Percentiles rank a stretch among this genome's conserved stretches.
Evolutionary conservation across 2,329 filamentous ascomycete species (phyloP).

Genomic region (Fusarium sublunatum): DNA sequence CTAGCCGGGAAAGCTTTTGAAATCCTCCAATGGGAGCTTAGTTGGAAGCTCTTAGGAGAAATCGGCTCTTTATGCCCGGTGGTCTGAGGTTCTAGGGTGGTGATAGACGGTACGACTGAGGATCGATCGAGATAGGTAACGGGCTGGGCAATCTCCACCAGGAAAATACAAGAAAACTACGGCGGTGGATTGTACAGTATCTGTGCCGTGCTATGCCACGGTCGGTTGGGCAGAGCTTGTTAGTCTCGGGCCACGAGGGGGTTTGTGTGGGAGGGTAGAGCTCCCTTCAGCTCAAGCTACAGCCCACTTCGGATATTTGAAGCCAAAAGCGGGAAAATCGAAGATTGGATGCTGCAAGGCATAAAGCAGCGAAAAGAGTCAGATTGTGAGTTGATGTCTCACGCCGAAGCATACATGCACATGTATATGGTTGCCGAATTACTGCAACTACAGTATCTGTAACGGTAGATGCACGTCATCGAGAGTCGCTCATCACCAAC

Average conservation of each 20-base stretch:
- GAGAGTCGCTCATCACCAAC: constrained; percentile 21
- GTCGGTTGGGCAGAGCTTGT: not conserved
- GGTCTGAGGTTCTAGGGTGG: constrained; percentile 41
- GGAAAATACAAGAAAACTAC: constrained; percentile 23
- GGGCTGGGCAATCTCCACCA: not conserved
- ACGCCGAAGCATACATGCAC: not conserved
- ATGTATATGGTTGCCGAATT: not conserved
- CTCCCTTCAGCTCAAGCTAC: constrained; percentile 39
- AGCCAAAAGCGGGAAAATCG: constrained; percentile 11
- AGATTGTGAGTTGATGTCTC: constrained; percentile 7
- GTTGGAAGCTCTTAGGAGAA: constrained; percentile 25
- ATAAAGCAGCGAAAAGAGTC: not conserved
- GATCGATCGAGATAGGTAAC: constrained; percentile 22
- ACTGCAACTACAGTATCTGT: not conserved
- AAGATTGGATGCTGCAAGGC: not conserved
- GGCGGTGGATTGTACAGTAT: constrained; percentile 23
- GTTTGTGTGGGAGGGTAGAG: constrained; percentile 22
- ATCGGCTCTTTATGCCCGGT: constrained; percentile 12
- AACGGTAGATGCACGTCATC: constrained; percentile 34
- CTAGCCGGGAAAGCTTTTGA: constrained; percentile 23
- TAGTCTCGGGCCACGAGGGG: constrained; percentile 13
- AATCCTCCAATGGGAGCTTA: constrained; percentile 31
- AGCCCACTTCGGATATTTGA: constrained; percentile 35
- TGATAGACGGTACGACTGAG: constrained; percentile 20
- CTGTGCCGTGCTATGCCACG: not conserved